Evolutionary conservation across 1,139 yeast genomes (phyloP), one percentile per base, ranked within the genome.

Genomic region (Groenewaldozyma auringiensis): DNA sequence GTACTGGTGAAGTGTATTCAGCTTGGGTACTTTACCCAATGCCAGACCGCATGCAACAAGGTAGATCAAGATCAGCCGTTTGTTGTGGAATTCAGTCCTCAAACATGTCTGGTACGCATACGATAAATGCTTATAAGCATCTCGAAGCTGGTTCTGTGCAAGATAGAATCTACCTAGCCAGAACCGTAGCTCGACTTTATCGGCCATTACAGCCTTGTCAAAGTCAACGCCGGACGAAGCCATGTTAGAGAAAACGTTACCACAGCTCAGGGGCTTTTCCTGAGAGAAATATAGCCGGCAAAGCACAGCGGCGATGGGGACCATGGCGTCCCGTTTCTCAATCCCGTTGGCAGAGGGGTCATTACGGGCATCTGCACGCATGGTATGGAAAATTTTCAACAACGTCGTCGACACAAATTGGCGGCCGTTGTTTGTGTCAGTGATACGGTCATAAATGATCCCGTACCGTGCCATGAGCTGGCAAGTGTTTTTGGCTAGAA

Each of bases 241-340:
- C 68, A 84, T 76, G 59, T 83, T 84, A 37, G 86, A 75, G 61
- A 83, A 83, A 40, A 85, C 83, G 57, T 83, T 83, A 29, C 83
- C 78, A 60, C 94, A 83, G 11, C 83, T 68, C 46, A 80, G 67
- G 2, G 89, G 87, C 42, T 79, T 81, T 40, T 71, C 76, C 35
- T 83, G 71, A 45, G 66, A 68, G 61, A 81, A 81, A 60, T 85
- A 85, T 1, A 79, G 67, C 50, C 74, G 70, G 60, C 92, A 83
- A 38, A 84, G 64, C 44, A 71, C 68, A 21, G 72, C 72, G 2
- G 85, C 81, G 11, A 82, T 68, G 51, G 70, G 74, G 35, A 83
- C 58, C 32, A 83, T 68, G 22, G 81, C 68, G 13, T 72, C 64
- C 43, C 75, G 75, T 53, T 81, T 81, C 40, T 16, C 16, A 11